Base-by-base conservation (phyloP, 805 yeast genomes). In the Yarrowia porcina region DNA sequence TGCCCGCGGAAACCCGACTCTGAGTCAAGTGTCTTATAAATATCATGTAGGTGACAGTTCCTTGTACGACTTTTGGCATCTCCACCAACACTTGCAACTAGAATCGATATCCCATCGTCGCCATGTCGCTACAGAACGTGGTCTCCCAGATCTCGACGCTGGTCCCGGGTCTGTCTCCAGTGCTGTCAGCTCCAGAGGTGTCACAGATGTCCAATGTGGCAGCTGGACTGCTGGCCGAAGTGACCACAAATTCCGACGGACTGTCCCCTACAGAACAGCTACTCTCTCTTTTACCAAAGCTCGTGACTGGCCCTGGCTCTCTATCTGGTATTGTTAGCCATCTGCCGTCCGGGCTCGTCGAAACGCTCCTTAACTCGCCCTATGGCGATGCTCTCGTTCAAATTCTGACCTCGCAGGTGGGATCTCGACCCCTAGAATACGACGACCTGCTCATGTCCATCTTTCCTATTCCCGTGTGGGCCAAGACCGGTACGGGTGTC, bases 401-500 rank as follows among this genome's bases (percentile, higher is more conserved):
- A 17, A 25, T 52, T 11, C 42, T 52, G 13, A 35, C 42, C 2
- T 36, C 59, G 3, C 32, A 52, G 44, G 39, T 33, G 21, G 59
- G 44, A n/a, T 25, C 17, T 25, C 23, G 59, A 25, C 49, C 61
- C 18, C 49, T 39, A 4, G 28, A 56, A 10, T 56, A 56, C 23
- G 36, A 38, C 38, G 49, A 56, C 17, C 21, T 39, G 27, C 44
- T 56, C 27, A 28, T 56, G 47, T 35, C 61, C 20, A 28, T 56
- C 17, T 41, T 56, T 15, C 61, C 61, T n/a, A 56, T 56, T 32
- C 61, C 61, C 8, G n/a, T 8, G 9, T 39, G 38, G 35, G 61
- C 61, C 21, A 10, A 18, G 8, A 56, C 61, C 3, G 61, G 61
- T 13, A 56, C 61, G 4, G 61, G 61, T 20, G 49, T 56, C 28